Base-by-base conservation (phyloP, 495 filamentous ascomycete genomes). In the Barbatosphaeria neglecta region DNA sequence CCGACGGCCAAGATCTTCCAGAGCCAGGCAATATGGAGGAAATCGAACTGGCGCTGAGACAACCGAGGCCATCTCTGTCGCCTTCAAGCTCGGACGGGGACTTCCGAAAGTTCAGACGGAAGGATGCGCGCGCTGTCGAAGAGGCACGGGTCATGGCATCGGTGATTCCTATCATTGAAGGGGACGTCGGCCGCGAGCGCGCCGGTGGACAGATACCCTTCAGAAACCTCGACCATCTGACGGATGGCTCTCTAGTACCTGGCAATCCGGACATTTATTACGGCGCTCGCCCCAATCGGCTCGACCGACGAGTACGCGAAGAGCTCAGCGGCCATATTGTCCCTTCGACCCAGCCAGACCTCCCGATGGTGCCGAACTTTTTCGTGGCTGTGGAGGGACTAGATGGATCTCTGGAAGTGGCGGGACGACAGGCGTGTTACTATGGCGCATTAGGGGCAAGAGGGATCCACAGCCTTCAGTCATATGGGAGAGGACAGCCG, bases 361-460 rank as follows among this genome's bases (percentile, higher is more conserved):
- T 50, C 20, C 47, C 47, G 13, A n/a, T 44, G 17, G 46, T 25
- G 28, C 39, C 49, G 17, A 54, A 51, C 38, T 54, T 52, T 18
- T 54, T 54, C 44, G 22, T 54, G 1, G 43, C 35, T 19, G 49
- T 41, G 16, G 48, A 54, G 44, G 48, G 49, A 9, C 43, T 20
- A 18, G 43, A 47, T 37, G 51, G 49, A 42, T 51, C 47, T n/a
- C 20, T 41, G 16, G 25, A 37, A 35, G 51, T 54, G 23, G 51
- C 48, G 16, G n/a, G 20, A 19, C 48, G 48, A 41, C 51, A 52
- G 22, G 23, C 44, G 27, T 47, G 35, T 28, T 54, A 54, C 47
- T 43, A 54, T 24, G 19, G 15, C 3, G 45, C 41, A 44, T 37
- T 54, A 20, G 52, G 52, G 44, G 49, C 44, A 23, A 52, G 52